Conservation (phyloP, 257 asterid genomes). For the Thymus mandschuricus region DNA sequence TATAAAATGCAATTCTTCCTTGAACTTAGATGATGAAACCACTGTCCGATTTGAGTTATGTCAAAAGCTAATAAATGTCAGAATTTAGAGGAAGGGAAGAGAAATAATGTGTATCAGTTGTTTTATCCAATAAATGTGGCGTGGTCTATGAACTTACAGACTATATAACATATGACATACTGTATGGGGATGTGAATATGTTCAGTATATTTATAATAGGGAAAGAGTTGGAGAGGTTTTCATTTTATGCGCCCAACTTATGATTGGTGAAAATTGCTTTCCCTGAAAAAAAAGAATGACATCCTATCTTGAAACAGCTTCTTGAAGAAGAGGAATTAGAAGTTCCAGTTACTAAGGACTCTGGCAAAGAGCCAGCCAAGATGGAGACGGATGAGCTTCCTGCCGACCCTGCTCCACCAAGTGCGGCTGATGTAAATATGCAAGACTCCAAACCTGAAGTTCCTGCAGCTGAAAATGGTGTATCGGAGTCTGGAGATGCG, state of each 20-base stretch:
- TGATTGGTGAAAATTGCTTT: constrained; percentile 7
- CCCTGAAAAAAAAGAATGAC: neutral
- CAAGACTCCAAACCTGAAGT: constrained; percentile 63
- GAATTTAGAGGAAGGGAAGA: constrained; percentile 1
- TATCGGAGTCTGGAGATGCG: constrained; percentile 63
- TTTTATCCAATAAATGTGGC: neutral
- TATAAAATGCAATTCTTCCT: neutral
- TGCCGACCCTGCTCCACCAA: constrained; percentile 47
- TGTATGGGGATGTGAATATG: neutral
- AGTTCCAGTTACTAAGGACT: constrained; percentile 63
- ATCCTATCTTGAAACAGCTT: constrained; percentile 48
- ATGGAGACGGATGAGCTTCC: constrained; percentile 78
- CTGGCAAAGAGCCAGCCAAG: constrained; percentile 58
- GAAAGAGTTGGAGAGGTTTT: neutral
- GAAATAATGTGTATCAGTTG: neutral
- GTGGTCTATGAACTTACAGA: neutral
- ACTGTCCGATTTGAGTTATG: neutral
- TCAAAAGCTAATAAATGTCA: neutral
- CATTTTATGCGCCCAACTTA: neutral
- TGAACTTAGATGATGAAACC: no score
- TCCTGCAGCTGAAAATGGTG: constrained; percentile 71
- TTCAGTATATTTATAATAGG: neutral
- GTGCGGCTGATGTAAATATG: constrained; percentile 62
- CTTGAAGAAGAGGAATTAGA: constrained; percentile 90
- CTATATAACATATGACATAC: neutral